Base-by-base conservation (phyloP, 768 basidiomycete species). In the Pluteus cervinus region DNA sequence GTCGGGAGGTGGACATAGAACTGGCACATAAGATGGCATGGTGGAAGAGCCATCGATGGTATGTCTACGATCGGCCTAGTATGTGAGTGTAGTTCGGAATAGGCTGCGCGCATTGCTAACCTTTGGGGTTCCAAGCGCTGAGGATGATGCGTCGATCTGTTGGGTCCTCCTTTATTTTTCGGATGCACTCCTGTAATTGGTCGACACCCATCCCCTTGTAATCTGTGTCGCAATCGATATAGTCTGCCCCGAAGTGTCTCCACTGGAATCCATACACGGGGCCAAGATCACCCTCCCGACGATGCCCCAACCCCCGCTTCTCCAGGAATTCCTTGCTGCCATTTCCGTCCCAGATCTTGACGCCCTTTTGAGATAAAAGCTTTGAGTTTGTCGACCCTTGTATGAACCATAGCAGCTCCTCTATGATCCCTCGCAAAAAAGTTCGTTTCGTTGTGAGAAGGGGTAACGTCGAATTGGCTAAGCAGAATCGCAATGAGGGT, bases 341-440 rank as follows among this genome's bases (percentile, higher is more conserved):
- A 46, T 99, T 98, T 0, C 93, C 92, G 55, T 97, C 92, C 96
- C 96, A 99, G 50, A 99, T 98, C 57, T 87, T 86, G 44, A 98
- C 75, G 36, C 89, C 91, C 55, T 87, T 87, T 21, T 73, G 68
- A 1, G 80, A 76, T 26, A 99, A 72, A 0, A 81, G 47, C 4
- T 65, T 79, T 0, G 86, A 78, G 61, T 96, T 90, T 0, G 93
- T 97, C 6, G 69, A 72, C 1, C 94, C 93, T 24, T 69, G 66
- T 11, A 96, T 63, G 52, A 99, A 99, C 94, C 94, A 99, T 5
- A 98, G 68, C 1, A 99, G 77, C 49, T 98, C 94, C 53, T 93
- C 92, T 15, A 88, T 61, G 26, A 99, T 93, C 0, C 90, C 94
- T 20, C 87, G 81, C 17, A 86, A 62, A 54, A 96, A 98, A 3